Conservation (phyloP, 495 filamentous ascomycete species). For the Aspergillus cristatus region DNA sequence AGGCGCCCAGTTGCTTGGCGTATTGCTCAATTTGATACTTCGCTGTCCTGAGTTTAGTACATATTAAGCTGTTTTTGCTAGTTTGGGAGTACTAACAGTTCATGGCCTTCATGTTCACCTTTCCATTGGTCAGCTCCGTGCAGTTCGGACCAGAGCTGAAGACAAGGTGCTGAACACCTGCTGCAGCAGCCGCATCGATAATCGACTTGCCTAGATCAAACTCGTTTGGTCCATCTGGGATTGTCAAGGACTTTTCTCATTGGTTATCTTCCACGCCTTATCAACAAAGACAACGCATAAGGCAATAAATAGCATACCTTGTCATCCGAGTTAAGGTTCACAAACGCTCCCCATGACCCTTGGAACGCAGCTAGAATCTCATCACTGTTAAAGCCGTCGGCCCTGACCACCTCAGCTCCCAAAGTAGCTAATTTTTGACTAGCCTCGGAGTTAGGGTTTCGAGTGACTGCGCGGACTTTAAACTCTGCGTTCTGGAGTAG, state of each 20-base stretch:
- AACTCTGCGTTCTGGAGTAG: slow-evolving; percentile 25
- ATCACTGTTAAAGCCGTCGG: slow-evolving; percentile 25
- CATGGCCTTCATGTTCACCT: slow-evolving; percentile 13
- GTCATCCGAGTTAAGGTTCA: slow-evolving; percentile 28
- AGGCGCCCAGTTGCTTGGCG: slow-evolving; percentile 7
- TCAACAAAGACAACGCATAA: neutral
- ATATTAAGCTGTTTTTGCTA: neutral
- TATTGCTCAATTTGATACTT: slow-evolving; percentile 19
- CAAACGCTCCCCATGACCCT: slow-evolving; percentile 19
- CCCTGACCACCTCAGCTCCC: slow-evolving; percentile 40
- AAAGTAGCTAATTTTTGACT: slow-evolving; percentile 22
- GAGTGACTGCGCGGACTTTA: slow-evolving; percentile 28
- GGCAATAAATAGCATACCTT: slow-evolving; percentile 4
- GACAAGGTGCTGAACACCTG: slow-evolving; percentile 18
- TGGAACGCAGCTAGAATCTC: slow-evolving; percentile 15
- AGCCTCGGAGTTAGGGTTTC: slow-evolving; percentile 29
- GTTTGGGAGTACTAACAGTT: slow-evolving; percentile 10
- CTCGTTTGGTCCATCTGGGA: slow-evolving; percentile 13
- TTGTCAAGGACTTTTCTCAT: slow-evolving; percentile 5
- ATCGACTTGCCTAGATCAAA: slow-evolving; percentile 20
- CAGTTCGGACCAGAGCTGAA: slow-evolving; percentile 13
- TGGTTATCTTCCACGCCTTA: neutral
- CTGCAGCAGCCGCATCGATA: slow-evolving; percentile 15
- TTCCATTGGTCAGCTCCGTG: slow-evolving; percentile 13
- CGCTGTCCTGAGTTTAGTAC: slow-evolving; percentile 6